Evolutionary conservation across 495 filamentous ascomycete species (phyloP).

Genomic region (Schizothecium vesticola): DNA sequence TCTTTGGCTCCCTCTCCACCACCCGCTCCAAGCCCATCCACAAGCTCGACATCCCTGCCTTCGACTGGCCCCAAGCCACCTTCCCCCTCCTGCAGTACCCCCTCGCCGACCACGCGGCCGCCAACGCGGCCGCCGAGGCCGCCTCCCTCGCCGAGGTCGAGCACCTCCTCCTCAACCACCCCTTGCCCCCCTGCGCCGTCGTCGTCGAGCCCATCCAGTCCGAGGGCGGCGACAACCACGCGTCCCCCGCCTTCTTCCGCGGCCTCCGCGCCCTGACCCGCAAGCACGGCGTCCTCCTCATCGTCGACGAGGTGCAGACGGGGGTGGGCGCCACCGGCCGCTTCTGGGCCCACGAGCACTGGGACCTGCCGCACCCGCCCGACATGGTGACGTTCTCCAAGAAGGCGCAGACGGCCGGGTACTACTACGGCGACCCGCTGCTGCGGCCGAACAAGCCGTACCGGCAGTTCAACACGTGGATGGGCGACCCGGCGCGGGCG

Average conservation of each 20-base stretch:
- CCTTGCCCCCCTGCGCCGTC: conserved; percentile 82
- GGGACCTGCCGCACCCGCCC: conserved; percentile 75
- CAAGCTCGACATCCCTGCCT: conserved; percentile 97
- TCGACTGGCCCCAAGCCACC: conserved; percentile 95
- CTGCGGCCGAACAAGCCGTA: conserved; percentile 98
- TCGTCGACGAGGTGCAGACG: conserved; percentile 98
- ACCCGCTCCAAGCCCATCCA: conserved; percentile 96
- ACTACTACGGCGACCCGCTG: conserved; percentile 85
- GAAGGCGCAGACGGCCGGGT: conserved; percentile 97
- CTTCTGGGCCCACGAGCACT: conserved; percentile 99
- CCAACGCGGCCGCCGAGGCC: conserved; percentile 78
- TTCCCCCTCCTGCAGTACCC: conserved; percentile 92
- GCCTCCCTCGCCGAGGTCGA: conserved; percentile 87
- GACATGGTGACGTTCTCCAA: conserved; percentile 99
- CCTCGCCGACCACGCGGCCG: conserved; percentile 71
- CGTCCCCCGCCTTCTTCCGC: conserved; percentile 85
- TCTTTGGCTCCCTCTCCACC: conserved; percentile 88
- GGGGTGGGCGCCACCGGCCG: conserved; percentile 92
- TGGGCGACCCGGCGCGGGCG: conserved; percentile 91
- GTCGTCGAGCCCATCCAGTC: conserved; percentile 96
- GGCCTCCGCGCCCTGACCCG: conserved; percentile 81
- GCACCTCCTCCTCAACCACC: conserved; percentile 74
- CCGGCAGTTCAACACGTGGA: conserved; percentile 99
- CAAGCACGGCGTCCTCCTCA: conserved; percentile 82
- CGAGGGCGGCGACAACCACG: conserved; percentile 98